Conservation (phyloP, 768 basidiomycete genomes). For the Agaricus blazei region DNA sequence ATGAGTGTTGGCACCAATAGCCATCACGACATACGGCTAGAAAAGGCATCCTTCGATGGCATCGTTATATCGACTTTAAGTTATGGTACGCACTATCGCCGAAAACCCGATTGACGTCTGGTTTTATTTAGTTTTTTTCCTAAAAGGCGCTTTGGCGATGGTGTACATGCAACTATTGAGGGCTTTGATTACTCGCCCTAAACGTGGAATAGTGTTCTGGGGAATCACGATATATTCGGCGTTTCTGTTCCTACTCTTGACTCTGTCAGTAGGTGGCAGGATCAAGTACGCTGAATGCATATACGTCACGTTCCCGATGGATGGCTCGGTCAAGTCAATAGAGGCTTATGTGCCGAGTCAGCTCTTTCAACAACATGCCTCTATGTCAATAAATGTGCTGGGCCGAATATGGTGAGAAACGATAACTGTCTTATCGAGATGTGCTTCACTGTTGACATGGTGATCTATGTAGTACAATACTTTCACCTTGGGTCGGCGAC, state of each 20-base stretch:
- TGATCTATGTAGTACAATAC: slow-evolving; percentile 17
- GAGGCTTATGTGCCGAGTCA: slow-evolving; percentile 13
- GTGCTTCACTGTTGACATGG: background rate
- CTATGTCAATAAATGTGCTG: slow-evolving; percentile 24
- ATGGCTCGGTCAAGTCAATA: slow-evolving; percentile 4
- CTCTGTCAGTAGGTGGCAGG: slow-evolving; percentile 25
- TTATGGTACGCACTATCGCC: slow-evolving; percentile 22
- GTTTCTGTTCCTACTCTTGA: slow-evolving; percentile 25
- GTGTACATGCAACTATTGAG: slow-evolving; percentile 31
- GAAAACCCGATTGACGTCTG: background rate
- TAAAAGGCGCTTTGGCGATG: slow-evolving; percentile 34
- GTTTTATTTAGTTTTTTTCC: background rate
- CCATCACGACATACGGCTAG: slow-evolving; percentile 4
- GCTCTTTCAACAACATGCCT: slow-evolving; percentile 12
- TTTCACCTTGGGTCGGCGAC: slow-evolving; percentile 32
- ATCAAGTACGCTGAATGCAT: slow-evolving; percentile 25
- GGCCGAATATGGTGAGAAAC: slow-evolving; percentile 25
- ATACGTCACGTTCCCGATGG: slow-evolving; percentile 17
- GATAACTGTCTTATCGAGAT: background rate
- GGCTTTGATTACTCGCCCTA: slow-evolving; percentile 29
- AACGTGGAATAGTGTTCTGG: slow-evolving; percentile 29
- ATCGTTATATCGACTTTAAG: slow-evolving; percentile 25
- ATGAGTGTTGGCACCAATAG: background rate
- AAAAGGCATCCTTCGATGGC: slow-evolving; percentile 29
- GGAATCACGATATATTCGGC: slow-evolving; percentile 27